A percentile compares a stretch with the other conserved stretches of the same genome.
These are phyloP conservation scores for Aspergillus sp. DNA, from an alignment of 2,329 filamentous ascomycete species.

Conservation along the genomic window DNA sequence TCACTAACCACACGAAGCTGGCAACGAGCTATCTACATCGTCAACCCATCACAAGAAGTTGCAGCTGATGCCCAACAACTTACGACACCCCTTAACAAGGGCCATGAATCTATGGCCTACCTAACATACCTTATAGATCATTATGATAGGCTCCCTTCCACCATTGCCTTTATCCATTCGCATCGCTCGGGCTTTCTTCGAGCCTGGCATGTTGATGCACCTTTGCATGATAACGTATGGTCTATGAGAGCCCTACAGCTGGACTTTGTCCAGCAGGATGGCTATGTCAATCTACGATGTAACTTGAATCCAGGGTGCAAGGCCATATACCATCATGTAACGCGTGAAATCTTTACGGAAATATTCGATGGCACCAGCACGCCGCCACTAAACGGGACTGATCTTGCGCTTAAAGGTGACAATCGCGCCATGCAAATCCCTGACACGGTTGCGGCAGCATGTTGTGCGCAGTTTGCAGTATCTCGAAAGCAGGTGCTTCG, in stretches of 20 bases:
- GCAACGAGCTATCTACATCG: slow-evolving; percentile 50
- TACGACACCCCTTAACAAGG: slow-evolving; percentile 45
- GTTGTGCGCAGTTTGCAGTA: slow-evolving; percentile 69
- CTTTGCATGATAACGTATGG: slow-evolving; percentile 57
- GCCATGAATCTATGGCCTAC: slow-evolving; percentile 51
- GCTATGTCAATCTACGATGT: slow-evolving; percentile 64
- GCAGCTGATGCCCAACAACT: slow-evolving; percentile 26
- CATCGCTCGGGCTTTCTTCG: slow-evolving; percentile 51
- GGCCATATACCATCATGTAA: slow-evolving; percentile 39
- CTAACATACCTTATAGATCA: slow-evolving; percentile 51
- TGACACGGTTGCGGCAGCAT: slow-evolving; percentile 56
- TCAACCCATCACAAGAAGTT: slow-evolving; percentile 38
- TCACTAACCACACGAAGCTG: slow-evolving; percentile 35
- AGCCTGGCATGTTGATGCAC: slow-evolving; percentile 62
- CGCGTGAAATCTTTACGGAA: slow-evolving; percentile 39
- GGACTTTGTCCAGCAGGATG: slow-evolving; percentile 54
- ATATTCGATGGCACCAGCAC: slow-evolving; percentile 44
- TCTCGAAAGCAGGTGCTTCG: slow-evolving; percentile 54
- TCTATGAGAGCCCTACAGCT: slow-evolving; percentile 54
- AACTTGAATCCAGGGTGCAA: slow-evolving; percentile 59
- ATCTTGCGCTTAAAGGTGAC: not conserved
- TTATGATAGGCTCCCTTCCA: slow-evolving; percentile 53
- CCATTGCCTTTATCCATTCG: slow-evolving; percentile 58
- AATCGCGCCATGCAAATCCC: slow-evolving; percentile 47
- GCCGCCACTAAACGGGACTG: slow-evolving; percentile 32